A percentile compares a stretch with the other conserved stretches of the same genome.
Evolutionary conservation across 768 basidiomycete species (phyloP).

Genomic region (Tylopilus plumbeoviolaceoides): DNA sequence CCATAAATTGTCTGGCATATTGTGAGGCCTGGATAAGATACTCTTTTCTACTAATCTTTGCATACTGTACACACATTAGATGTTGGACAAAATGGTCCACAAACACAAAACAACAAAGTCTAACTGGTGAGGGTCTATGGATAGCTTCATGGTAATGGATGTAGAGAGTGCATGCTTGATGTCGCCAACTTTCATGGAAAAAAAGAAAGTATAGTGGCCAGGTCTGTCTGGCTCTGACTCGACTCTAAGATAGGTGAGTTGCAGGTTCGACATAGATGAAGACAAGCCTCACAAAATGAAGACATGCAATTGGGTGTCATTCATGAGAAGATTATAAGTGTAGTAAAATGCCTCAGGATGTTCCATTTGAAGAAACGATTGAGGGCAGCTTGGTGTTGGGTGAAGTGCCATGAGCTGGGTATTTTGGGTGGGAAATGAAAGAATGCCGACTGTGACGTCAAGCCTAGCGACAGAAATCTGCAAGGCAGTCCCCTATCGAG

Average conservation of each 20-base stretch:
- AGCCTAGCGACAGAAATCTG: not conserved
- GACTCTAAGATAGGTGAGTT: conserved; percentile 23
- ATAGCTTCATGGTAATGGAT: conserved; percentile 42
- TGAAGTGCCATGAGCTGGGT: conserved; percentile 11
- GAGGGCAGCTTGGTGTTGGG: conserved; percentile 15
- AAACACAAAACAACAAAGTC: conserved; percentile 61
- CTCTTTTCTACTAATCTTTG: not conserved
- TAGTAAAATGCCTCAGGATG: conserved; percentile 31
- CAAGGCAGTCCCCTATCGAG: conserved; percentile 10
- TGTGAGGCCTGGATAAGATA: conserved; percentile 1
- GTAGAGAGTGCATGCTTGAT: conserved; percentile 52
- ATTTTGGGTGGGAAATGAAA: conserved; percentile 14
- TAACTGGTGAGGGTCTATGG: conserved; percentile 50
- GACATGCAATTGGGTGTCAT: conserved; percentile 44
- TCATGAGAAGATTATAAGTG: conserved; percentile 46
- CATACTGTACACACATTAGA: conserved; percentile 2
- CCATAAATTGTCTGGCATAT: conserved; percentile 12
- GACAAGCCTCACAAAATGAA: conserved; percentile 44
- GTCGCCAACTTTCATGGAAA: conserved; percentile 51
- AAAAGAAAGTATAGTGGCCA: conserved; percentile 45
- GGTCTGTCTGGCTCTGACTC: conserved; percentile 25
- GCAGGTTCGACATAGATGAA: not conserved
- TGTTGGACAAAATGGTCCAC: conserved; percentile 16
- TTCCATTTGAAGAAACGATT: conserved; percentile 25
- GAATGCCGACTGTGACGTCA: conserved; percentile 9